phyloP scores from a whole-genome alignment of 306 rosid genomes.

The Leucaena leucocephala region DNA sequence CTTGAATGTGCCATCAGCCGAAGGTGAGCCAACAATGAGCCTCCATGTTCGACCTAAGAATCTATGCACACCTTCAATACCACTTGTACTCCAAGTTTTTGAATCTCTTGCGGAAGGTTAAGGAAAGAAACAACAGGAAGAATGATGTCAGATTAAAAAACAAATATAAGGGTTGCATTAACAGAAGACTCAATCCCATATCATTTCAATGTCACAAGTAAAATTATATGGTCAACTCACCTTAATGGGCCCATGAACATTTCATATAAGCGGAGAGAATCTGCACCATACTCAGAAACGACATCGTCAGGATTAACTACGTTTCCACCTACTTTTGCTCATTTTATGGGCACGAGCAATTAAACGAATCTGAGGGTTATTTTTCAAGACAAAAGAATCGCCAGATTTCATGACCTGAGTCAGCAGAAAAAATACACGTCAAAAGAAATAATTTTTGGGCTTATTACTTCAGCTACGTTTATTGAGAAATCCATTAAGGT shows the following conservation, averaged over 20 bases:
- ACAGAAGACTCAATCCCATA: slow-evolving; percentile 14
- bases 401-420: slow-evolving; percentile 76
- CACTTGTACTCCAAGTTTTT: slow-evolving; percentile 90
- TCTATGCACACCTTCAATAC: slow-evolving; percentile 94
- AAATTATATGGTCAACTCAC: slow-evolving; percentile 45
- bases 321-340: slow-evolving; percentile 98
- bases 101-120: slow-evolving; percentile 64
- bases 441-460: slow-evolving; percentile 24
- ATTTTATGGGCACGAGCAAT: slow-evolving; percentile 89
- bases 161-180: not conserved
- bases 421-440: slow-evolving; percentile 35
- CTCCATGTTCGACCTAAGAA: slow-evolving; percentile 97
- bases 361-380: slow-evolving; percentile 71
- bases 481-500: slow-evolving; percentile 26
- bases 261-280: slow-evolving; percentile 96
- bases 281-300: slow-evolving; percentile 93
- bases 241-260: slow-evolving; percentile 99
- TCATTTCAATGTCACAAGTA: slow-evolving; percentile 25
- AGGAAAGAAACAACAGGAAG: slow-evolving; percentile 29
- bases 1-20: slow-evolving; percentile 73
- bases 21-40: slow-evolving; percentile 81
- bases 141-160: slow-evolving; percentile 31
- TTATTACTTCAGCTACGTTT: slow-evolving; percentile 14
- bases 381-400: slow-evolving; percentile 84
- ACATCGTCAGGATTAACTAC: slow-evolving; percentile 96